Evolutionary conservation across 192 early-diverging fungal species (phyloP).

Genomic region (Mortierella hygrophila): DNA sequence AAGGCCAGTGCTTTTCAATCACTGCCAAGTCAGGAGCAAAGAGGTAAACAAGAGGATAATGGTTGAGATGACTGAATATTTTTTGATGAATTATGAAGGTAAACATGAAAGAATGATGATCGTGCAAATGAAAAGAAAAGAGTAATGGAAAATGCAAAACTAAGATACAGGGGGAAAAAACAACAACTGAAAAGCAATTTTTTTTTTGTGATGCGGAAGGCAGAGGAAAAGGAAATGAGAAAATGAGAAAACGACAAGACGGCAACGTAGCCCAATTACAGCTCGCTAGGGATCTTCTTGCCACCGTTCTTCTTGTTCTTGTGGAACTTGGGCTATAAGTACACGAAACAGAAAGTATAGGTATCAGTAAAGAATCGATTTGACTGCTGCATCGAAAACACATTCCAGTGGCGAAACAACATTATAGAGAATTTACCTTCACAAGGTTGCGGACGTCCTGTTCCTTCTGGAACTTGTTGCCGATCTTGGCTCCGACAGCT

Average conservation of each 20-base stretch:
- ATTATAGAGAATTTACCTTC: conserved; percentile 41
- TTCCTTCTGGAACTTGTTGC: conserved; percentile 61
- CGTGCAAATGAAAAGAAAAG: too few species aligned
- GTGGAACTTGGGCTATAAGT: conserved; percentile 37
- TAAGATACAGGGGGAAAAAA: too few species aligned
- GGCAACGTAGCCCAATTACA: conserved; percentile 1
- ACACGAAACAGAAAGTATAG: neutral
- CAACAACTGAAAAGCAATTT: too few species aligned
- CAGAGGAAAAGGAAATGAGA: neutral
- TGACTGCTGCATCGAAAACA: neutral
- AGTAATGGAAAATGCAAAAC: too few species aligned
- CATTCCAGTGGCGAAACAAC: neutral
- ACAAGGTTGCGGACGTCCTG: conserved; percentile 54
- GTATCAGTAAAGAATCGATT: neutral
- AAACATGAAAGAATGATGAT: too few species aligned
- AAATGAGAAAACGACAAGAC: neutral
- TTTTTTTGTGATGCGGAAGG: neutral
- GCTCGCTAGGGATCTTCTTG: conserved; percentile 36
- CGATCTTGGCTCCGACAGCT: conserved; percentile 49
- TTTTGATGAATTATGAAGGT: too few species aligned
- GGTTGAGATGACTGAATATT: too few species aligned
- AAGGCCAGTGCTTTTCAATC: too few species aligned
- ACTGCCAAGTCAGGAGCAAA: neutral
- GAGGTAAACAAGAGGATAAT: neutral
- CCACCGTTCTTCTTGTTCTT: conserved; percentile 33